Evolutionary conservation across 1,284 basidiomycete species (phyloP), one percentile per base, ranked within the genome.

Genomic region (Xerocomus nothofagi): DNA sequence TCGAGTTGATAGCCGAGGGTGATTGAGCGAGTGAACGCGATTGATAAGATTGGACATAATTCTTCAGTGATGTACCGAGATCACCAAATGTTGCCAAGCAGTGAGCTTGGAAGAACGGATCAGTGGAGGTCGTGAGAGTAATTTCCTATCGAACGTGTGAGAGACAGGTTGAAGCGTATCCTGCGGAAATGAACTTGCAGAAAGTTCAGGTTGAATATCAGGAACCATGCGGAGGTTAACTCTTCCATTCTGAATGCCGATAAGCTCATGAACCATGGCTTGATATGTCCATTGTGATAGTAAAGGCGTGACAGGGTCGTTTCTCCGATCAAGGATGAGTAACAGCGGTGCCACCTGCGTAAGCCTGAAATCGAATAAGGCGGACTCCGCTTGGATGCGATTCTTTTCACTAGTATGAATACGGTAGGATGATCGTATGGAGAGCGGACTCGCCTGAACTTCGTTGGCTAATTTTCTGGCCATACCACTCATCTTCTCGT

Each of bases 271-370:
- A 0, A 98, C 96, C 96, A 99, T 98, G 1, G 97, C 97, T 69
- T 99, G 96, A 71, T 99, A 99, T 12, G 97, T 99, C 97, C 97
- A 99, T 69, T 98, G 97, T 1, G 92, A 91, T 24, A 99, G 77
- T n/a, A 99, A 73, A 4, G 97, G 97, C 0, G 97, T 99, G 14
- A 99, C 93, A 3, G 97, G 97, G 66, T 99, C 97, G 70, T 98
- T 98, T 55, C 96, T 77, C 49, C 97, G 81, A 73, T 99, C 97
- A 49, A 91, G 76, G 56, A 91, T 88, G 43, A 91, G 76, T 17
- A 92, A 71, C 34, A 91, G 62, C 10, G 90, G 88, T 2, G 87
- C 78, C 9, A 87, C 79, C 70, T 90, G 87, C 3, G 86, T 88
- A 44, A 80, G 71, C 38, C 88, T 76, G 66, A 91, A 91, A 63